phyloP scores from a whole-genome alignment of 176 grass and related monocot genomes.

The Carex littledalei region DNA sequence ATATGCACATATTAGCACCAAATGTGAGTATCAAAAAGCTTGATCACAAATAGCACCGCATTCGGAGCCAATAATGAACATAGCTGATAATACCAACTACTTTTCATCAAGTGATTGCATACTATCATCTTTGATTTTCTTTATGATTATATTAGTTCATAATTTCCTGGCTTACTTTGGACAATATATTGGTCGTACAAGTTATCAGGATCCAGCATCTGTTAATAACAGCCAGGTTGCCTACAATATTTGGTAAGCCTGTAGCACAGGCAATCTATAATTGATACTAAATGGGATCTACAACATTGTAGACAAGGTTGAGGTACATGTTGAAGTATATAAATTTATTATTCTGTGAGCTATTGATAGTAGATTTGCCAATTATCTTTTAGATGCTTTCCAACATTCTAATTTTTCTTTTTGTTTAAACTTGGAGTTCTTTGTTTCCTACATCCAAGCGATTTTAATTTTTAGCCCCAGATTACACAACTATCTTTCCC shows the following conservation, averaged over 20 bases:
- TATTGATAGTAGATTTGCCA: background rate
- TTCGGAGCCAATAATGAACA: background rate
- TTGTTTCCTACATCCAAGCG: background rate
- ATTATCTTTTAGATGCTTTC: background rate
- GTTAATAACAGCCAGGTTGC: background rate
- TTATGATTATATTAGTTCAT: background rate
- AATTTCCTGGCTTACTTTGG: background rate
- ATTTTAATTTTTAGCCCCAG: background rate
- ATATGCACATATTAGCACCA: conserved; percentile 26
- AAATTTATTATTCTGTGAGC: background rate
- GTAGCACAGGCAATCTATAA: background rate
- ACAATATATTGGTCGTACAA: background rate
- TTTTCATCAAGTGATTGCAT: background rate
- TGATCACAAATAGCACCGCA: background rate
- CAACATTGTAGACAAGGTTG: background rate
- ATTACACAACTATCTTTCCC: background rate
- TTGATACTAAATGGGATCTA: background rate
- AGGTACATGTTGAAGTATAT: background rate
- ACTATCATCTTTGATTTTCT: background rate
- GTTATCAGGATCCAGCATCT: background rate
- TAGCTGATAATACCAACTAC: background rate
- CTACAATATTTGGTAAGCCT: no score
- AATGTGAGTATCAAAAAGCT: conserved; percentile 18
- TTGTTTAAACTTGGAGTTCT: background rate
- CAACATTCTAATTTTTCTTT: background rate